Evolutionary conservation across 1,284 basidiomycete species (phyloP).

Genomic region (Cryptococcus sp.): DNA sequence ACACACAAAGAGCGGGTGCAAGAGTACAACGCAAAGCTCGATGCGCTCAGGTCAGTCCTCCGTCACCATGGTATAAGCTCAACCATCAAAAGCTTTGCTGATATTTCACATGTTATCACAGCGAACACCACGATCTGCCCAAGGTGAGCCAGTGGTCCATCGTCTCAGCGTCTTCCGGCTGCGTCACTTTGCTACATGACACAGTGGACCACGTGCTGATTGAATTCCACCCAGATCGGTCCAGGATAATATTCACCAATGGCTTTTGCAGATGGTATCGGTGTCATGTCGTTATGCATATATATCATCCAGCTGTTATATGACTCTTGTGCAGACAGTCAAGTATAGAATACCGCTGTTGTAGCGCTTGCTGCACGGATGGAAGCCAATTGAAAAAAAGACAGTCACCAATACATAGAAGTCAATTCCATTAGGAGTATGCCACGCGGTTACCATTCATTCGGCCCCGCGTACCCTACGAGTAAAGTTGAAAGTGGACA

Average conservation of each 20-base stretch:
- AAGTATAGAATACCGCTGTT: no score
- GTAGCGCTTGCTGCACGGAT: no score
- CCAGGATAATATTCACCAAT: constrained; percentile 18
- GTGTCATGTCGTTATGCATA: background rate
- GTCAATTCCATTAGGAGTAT: no score
- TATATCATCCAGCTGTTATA: background rate
- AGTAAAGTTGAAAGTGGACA: background rate
- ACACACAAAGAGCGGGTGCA: constrained; percentile 95
- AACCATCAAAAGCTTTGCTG: background rate
- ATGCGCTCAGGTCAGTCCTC: constrained; percentile 59
- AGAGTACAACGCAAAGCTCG: constrained; percentile 87
- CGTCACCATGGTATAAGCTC: background rate
- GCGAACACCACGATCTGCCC: constrained; percentile 51
- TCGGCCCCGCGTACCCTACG: background rate
- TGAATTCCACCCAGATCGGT: constrained; percentile 16
- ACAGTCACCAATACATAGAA: no score
- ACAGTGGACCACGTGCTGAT: background rate
- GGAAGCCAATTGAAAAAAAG: no score
- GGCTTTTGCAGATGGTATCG: background rate
- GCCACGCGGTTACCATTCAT: background rate
- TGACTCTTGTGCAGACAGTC: background rate
- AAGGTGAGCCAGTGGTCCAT: constrained; percentile 29
- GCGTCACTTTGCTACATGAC: background rate
- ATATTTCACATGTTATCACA: constrained; percentile 9
- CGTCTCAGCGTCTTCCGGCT: background rate